Percentiles rank a stretch among this genome's conserved stretches.
Conservation (phyloP, 2,329 filamentous ascomycete species). For the Nemania sp. region DNA sequence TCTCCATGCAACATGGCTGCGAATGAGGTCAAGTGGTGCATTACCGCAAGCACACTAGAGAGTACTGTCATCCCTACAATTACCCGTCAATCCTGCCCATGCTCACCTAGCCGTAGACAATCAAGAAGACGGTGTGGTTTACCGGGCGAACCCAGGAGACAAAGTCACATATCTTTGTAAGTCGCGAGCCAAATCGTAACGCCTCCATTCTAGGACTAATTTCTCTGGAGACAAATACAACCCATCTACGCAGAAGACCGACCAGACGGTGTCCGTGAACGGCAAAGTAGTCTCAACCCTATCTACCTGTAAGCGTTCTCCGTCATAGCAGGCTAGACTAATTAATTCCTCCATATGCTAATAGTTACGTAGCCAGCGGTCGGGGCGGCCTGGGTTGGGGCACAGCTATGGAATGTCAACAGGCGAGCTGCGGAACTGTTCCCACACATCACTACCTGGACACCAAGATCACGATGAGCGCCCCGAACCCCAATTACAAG, state of each 20-base stretch:
- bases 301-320: slow-evolving; percentile 11
- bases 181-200: not conserved
- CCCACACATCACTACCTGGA: slow-evolving; percentile 18
- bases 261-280: slow-evolving; percentile 21
- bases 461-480: slow-evolving; percentile 19
- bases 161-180: slow-evolving; percentile 17
- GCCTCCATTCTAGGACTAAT: not conserved
- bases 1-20: slow-evolving; percentile 12
- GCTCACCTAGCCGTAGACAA: slow-evolving; percentile 3
- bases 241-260: slow-evolving; percentile 11
- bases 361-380: slow-evolving; percentile 10
- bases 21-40: slow-evolving; percentile 15
- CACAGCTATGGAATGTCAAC: slow-evolving; percentile 17
- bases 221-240: slow-evolving; percentile 13
- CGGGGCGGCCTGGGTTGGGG: slow-evolving; percentile 17
- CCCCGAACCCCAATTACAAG: slow-evolving; percentile 11
- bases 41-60: slow-evolving; percentile 17
- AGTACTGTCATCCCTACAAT: not conserved
- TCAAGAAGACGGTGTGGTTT: slow-evolving; percentile 17
- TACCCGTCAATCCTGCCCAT: not conserved
- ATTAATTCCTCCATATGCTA: not conserved
- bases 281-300: slow-evolving; percentile 14
- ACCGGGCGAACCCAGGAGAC: slow-evolving; percentile 18
- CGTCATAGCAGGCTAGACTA: too few relatives aligned
- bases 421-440: slow-evolving; percentile 13